Evolutionary conservation across 2,329 filamentous ascomycete species (phyloP).

Genomic region (Clarireedia monteithiana): DNA sequence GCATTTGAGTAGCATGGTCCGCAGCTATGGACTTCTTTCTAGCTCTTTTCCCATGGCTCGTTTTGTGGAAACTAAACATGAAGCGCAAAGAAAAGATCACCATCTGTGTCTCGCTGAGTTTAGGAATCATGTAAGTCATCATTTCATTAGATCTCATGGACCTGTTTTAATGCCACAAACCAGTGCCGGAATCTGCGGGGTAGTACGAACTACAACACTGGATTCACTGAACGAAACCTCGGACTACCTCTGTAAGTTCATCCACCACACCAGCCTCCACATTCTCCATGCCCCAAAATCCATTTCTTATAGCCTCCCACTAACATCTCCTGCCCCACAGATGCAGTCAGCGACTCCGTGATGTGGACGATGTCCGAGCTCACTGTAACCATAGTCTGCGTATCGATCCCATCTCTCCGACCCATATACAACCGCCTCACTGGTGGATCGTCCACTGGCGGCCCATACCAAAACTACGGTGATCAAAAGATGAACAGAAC

Average conservation of each 20-base stretch:
- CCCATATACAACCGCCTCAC: slow-evolving; percentile 1
- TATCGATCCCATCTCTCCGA: slow-evolving; percentile 2
- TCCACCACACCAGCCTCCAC: too few species aligned
- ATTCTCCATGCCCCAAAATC: too few species aligned
- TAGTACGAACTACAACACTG: background rate
- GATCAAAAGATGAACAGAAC: too few species aligned
- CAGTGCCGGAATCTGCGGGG: background rate
- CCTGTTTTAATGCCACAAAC: background rate
- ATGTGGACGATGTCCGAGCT: slow-evolving; percentile 7
- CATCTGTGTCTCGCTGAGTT: background rate
- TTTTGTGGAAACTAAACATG: slow-evolving; percentile 2
- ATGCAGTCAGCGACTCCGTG: slow-evolving; percentile 3
- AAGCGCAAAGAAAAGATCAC: slow-evolving; percentile 3
- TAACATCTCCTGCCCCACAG: background rate
- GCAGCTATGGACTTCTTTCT: slow-evolving; percentile 4
- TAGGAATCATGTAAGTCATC: background rate
- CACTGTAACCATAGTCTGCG: background rate
- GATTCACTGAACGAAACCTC: background rate
- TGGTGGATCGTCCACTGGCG: background rate
- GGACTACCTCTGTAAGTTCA: slow-evolving; percentile 1
- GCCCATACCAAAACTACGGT: background rate
- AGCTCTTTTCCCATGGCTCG: background rate
- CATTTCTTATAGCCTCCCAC: background rate
- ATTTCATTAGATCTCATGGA: background rate
- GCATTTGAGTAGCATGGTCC: background rate